Evolutionary conservation across 202 grass and related monocot species (phyloP), one percentile per base, ranked within the genome.

Genomic region (Schoenoplectus triqueter): DNA sequence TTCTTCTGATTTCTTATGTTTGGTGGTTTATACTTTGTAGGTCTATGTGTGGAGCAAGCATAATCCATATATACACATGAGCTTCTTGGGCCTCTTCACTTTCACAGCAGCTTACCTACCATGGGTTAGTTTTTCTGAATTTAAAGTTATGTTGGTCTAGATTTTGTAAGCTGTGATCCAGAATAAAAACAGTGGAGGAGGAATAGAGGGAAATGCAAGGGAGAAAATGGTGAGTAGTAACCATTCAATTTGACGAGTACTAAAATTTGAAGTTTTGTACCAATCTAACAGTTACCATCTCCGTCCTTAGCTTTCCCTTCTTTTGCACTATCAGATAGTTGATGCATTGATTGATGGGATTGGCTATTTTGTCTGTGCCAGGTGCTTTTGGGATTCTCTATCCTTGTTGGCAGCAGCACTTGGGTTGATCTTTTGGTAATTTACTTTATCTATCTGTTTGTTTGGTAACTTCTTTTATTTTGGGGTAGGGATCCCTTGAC

Each of bases 41-140:
- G 97, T 99, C 80, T 99, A 99, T 86, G 93, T 99, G 21, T 99
- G 97, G 97, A 99, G 97, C 87, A 99, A 99, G 80, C 93, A 99
- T 87, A 99, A 99, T 85, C 97, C 97, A 15, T 94, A 89, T 82
- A 94, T 99, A 70, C 93, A 96, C 63, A 99, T 99, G 97, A 99
- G 97, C 80, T 99, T 99, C 85, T 87, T 99, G 82, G 97, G 97
- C 9, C 76, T 99, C 78, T 99, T 99, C 86, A 99, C 97, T 49
- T 99, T 99, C 73, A 99, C 97, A 41, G 97, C 97, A 8, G 97
- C 97, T 67, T 99, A 96, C 85, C 89, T 99, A 42, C 97, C 97
- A 78, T 99, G 97, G 97, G 97, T 98, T 78, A 85, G 81, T 67
- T 5, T 69, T 84, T 64, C 5, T 78, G 7, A 41, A 10, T 76